Evolutionary conservation across 208 protist species (phyloP).

Genomic region (Herpetomonas tarakana): DNA sequence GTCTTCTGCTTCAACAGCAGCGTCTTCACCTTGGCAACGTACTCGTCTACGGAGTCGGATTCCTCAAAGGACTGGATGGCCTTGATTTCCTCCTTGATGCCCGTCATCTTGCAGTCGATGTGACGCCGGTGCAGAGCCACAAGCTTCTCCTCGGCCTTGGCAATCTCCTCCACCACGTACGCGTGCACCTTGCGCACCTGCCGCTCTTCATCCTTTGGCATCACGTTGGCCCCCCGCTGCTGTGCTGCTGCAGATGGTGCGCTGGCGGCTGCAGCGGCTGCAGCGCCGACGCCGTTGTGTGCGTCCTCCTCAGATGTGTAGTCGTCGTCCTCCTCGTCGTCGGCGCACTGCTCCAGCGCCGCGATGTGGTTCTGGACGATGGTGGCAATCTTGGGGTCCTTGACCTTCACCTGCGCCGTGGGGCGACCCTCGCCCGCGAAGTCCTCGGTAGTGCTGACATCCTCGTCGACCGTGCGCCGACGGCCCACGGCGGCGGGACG

Average conservation of each 20-base stretch:
- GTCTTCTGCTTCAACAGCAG: conserved; percentile 69
- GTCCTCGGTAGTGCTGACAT: background rate
- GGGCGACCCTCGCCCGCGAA: conserved; percentile 8
- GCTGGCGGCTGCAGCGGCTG: background rate
- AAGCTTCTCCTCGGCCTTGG: conserved; percentile 93
- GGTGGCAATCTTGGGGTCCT: conserved; percentile 87
- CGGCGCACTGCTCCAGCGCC: conserved; percentile 49
- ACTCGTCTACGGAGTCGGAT: conserved; percentile 89
- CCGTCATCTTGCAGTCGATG: conserved; percentile 93
- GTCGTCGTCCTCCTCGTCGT: conserved; percentile 63
- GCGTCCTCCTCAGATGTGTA: conserved; percentile 8
- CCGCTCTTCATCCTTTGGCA: conserved; percentile 65
- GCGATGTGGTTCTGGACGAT: conserved; percentile 86
- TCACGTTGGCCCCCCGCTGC: background rate
- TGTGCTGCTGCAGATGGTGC: background rate
- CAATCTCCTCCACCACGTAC: conserved; percentile 91
- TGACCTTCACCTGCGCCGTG: conserved; percentile 33
- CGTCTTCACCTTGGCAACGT: conserved; percentile 67
- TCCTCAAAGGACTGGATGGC: conserved; percentile 91
- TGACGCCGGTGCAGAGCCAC: conserved; percentile 90
- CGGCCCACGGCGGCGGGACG: conserved; percentile 10
- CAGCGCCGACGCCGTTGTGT: background rate
- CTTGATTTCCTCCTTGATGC: conserved; percentile 92
- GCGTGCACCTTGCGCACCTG: conserved; percentile 88
- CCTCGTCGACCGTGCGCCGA: conserved; percentile 1